Evolutionary conservation across 352 stramenopile genomes (phyloP), one percentile per base, ranked within the genome.

Genomic region (Phytophthora cryptogea): DNA sequence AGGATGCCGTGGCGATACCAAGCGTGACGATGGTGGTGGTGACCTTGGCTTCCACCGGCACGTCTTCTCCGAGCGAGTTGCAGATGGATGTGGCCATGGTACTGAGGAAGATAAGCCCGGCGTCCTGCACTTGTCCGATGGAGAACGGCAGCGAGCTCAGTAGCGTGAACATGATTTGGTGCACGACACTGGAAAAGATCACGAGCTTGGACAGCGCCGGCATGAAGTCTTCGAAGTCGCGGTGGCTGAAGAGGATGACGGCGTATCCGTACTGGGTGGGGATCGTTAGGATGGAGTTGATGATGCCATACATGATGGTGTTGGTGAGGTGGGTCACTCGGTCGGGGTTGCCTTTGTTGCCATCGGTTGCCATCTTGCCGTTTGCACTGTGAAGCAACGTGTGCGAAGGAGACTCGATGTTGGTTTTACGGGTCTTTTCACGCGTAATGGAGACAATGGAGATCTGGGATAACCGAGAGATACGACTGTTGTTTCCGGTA

Each of bases 41-140:
- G n/a, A 99, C 81, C 47, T 91, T 91, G 26, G 82, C 74, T 32
- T 91, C 73, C 3, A 86, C 42, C 20, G 73, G 37, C 1, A 76
- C 77, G n/a, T 83, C 54, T 8, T 84, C 74, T 9, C 89, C 72
- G 17, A 97, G 58, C 66, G 62, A 81, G 52, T 66, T 79, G 73
- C 66, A 97, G 48, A 92, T 90, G 66, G 82, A 98, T 65, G 70
- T 87, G 0, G 96, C 89, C 63, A 99, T 99, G 41, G 83, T 82
- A 33, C 76, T 93, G 16, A 99, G 76, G 67, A 99, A 99, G 67
- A 99, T 99, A 5, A 99, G 83, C 0, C 97, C 97, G n/a, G 95
- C 95, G 71, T 99, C 95, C 65, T 99, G 97, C 1, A 99, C 97
- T 65, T 98, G 96, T 5, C 96, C 97, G 26, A 99, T 97, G 16